Conservation (phyloP, 768 basidiomycete species). For the Plicaturopsis crispa region DNA sequence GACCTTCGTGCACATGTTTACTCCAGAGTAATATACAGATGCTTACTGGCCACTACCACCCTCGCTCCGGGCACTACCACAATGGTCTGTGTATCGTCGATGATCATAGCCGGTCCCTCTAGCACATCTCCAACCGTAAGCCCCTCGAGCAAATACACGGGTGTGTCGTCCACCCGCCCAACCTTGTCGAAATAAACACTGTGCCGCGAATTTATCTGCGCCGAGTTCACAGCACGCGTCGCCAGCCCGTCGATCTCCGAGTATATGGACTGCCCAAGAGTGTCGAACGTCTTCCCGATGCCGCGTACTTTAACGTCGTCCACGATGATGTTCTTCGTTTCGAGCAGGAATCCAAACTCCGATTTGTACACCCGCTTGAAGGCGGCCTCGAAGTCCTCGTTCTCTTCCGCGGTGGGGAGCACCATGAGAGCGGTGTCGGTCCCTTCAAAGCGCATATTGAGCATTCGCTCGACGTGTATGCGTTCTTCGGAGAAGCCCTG, state of each 20-base stretch:
- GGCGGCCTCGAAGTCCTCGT: slow-evolving; percentile 68
- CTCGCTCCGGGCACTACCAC: slow-evolving; percentile 72
- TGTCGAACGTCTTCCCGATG: slow-evolving; percentile 85
- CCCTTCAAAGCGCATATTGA: slow-evolving; percentile 91
- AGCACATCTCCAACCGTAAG: slow-evolving; percentile 66
- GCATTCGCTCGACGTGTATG: slow-evolving; percentile 72
- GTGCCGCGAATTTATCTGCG: slow-evolving; percentile 42
- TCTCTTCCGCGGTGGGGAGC: slow-evolving; percentile 30
- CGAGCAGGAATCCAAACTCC: slow-evolving; percentile 89
- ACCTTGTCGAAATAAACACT: slow-evolving; percentile 80
- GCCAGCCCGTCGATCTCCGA: slow-evolving; percentile 56
- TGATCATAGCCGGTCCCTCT: slow-evolving; percentile 86
- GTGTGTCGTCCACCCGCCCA: slow-evolving; percentile 71
- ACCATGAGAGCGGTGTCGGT: slow-evolving; percentile 93
- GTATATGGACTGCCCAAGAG: slow-evolving; percentile 73
- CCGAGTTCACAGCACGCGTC: slow-evolving; percentile 26
- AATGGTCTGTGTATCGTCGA: slow-evolving; percentile 94
- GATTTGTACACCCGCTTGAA: slow-evolving; percentile 77
- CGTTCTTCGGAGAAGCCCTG: slow-evolving; percentile 78
- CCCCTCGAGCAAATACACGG: slow-evolving; percentile 65
- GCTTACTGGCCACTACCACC: slow-evolving; percentile 61
- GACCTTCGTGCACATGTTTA: too few species aligned
- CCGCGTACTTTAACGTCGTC: slow-evolving; percentile 93
- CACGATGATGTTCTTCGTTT: slow-evolving; percentile 75
- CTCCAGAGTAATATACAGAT: slow-evolving; percentile 47